Percentiles rank a stretch among this genome's conserved stretches.
phyloP scores from a whole-genome alignment of 352 stramenopile species.

The Phytophthora pini region DNA sequence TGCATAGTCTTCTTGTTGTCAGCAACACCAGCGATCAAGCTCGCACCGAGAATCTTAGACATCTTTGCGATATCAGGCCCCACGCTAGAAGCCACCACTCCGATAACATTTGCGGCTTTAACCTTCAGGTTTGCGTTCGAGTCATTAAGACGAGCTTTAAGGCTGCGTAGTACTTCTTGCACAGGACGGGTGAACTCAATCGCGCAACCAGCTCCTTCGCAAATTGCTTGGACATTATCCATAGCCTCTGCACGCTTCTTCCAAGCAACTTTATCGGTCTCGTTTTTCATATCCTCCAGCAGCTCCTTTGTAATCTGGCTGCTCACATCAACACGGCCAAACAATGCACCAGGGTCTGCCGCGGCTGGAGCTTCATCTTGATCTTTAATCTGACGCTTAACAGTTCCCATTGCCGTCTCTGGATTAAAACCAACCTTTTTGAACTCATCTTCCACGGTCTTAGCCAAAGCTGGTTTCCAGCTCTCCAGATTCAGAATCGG shows the following conservation, averaged over 20 bases:
- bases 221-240: conserved; percentile 81
- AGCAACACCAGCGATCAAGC: conserved; percentile 69
- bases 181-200: conserved; percentile 89
- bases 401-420: conserved; percentile 52
- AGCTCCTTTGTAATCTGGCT: conserved; percentile 86
- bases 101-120: conserved; percentile 86
- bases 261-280: conserved; percentile 86
- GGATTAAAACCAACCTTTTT: conserved; percentile 83
- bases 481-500: conserved; percentile 84
- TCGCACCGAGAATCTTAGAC: conserved; percentile 80
- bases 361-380: conserved; percentile 57
- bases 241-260: conserved; percentile 87
- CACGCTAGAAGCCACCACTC: conserved; percentile 74
- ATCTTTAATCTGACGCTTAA: conserved; percentile 77
- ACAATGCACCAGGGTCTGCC: conserved; percentile 59
- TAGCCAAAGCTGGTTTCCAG: conserved; percentile 84
- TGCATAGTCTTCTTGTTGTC: conserved; percentile 93
- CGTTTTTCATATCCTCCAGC: conserved; percentile 87
- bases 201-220: conserved; percentile 69
- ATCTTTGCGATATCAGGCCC: conserved; percentile 80
- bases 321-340: conserved; percentile 82
- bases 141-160: conserved; percentile 84
- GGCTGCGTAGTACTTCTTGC: conserved; percentile 70
- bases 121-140: conserved; percentile 91
- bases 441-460: conserved; percentile 83